Base-by-base conservation (phyloP, 768 basidiomycete genomes). In the Psilocybe sp. region DNA sequence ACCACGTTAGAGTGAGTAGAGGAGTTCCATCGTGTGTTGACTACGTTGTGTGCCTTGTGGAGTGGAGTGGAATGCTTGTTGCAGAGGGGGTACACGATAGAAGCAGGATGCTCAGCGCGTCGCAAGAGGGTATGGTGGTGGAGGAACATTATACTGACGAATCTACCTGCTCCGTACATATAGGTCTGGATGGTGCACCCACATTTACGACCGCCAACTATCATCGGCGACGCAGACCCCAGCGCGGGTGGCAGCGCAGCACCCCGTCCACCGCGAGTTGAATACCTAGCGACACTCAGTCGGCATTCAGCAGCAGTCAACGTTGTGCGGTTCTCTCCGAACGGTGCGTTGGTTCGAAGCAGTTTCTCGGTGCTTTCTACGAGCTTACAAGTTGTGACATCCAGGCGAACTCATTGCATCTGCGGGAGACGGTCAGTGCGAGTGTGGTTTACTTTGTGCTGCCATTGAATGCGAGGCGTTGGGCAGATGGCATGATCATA, bases 111-210 rank as follows among this genome's bases (percentile, higher is more conserved):
- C 15, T 33, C 19, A 33, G 31, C 13, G 18, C 36, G 33, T 13
- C 23, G 23, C 23, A 7, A 3, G 23, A 28, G 23, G 23, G 23
- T 28, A 28, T 28, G 23, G 7, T 7, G 23, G 23, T 7, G n/a
- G 23, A 28, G 23, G 23, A 28, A 28, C 23, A 28, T 7, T 3
- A 28, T 28, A 28, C 23, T 28, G 23, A 28, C 23, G 7, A 5
- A 31, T n/a, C 15, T 15, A 20, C 32, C 49, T 44, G 31, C 42
- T 39, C 28, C 12, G n/a, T 31, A 18, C 12, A 19, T 23, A 20
- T 54, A 95, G 93, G 66, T 98, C 56, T 97, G 95, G 96, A 86
- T 89, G 82, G 90, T 97, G 20, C 81, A 95, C 66, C 95, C 95
- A 9, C 89, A 96, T 66, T 89, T 97, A 47, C 69, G 86, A 13